Evolutionary conservation across 768 basidiomycete genomes (phyloP), one percentile per base, ranked within the genome.

Genomic region (Tremella fuciformis): DNA sequence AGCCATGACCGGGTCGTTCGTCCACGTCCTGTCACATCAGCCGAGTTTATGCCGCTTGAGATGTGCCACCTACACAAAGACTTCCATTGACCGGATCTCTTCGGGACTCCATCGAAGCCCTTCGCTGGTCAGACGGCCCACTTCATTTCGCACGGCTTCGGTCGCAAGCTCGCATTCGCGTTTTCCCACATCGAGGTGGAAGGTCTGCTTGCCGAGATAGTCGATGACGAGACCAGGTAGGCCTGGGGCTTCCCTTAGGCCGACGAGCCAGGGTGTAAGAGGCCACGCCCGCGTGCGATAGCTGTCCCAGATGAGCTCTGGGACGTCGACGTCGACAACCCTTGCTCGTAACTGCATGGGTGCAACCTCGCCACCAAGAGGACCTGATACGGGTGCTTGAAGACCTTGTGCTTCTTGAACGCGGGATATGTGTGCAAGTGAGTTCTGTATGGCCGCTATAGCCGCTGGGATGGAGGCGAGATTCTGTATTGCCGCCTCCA

Each of bases 231-330:
- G 46, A 6, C 64, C 63, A 18, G 69, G 63, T n/a, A 74, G 39
- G 3, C 72, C 72, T 8, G 49, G 53, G 3, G 61, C 11, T 39
- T 74, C 72, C n/a, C 72, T 39, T 13, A 74, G 51, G 4, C 72
- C 72, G 0, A 74, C 65, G 9, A 74, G 53, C 72, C 72, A 74
- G 3, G 72, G 72, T 19, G 72, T 70, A 16, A 74, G 42, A 4
- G 72, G 72, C 72, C 72, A 74, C 6, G 69, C 72, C 39, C 67
- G 50, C 13, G 63, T 60, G 2, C 72, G 50, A 50, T 71, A 74
- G 40, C 50, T 61, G 7, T 71, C 67, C 69, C 67, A 69, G 1
- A 63, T 50, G 13, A 13, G 8, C 8, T 70, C 69, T 8, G 61
- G 29, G 8, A 73, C 52, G 1, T 64, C 65, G n/a, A 52, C 49